Conservation (phyloP, 768 basidiomycete species). For the Tremella fuciformis region DNA sequence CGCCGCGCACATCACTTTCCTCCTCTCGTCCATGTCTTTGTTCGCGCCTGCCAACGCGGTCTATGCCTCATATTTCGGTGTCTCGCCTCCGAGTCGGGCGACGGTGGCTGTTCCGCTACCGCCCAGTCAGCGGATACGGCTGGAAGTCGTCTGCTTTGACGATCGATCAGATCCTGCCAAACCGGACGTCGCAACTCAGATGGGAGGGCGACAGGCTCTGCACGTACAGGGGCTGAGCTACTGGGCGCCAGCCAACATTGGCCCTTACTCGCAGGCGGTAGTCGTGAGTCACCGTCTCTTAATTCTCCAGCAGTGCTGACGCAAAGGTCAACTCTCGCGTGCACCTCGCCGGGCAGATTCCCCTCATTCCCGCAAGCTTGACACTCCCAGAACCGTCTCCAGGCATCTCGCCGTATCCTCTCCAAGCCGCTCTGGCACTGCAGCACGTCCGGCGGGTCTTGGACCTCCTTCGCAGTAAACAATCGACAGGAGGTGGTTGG, state of each 20-base stretch:
- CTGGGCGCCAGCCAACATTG: constrained; percentile 99
- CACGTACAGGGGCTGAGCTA: constrained; percentile 96
- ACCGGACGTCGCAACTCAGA: constrained; percentile 24
- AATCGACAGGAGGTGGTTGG: constrained; percentile 61
- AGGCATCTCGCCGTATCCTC: constrained; percentile 54
- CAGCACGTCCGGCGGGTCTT: constrained; percentile 77
- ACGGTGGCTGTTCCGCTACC: constrained; percentile 80
- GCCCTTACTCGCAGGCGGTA: constrained; percentile 94
- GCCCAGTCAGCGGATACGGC: constrained; percentile 58
- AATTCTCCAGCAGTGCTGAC: not conserved
- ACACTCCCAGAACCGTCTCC: constrained; percentile 59
- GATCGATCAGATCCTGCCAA: constrained; percentile 40
- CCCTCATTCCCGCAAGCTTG: constrained; percentile 73
- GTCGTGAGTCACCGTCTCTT: constrained; percentile 57
- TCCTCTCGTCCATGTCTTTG: constrained; percentile 70
- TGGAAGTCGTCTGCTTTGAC: constrained; percentile 79
- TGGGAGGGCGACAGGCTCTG: constrained; percentile 62
- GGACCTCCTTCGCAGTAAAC: constrained; percentile 58
- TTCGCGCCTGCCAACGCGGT: constrained; percentile 74
- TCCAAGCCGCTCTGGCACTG: constrained; percentile 68
- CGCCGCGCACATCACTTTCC: constrained; percentile 74
- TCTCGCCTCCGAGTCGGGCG: constrained; percentile 89
- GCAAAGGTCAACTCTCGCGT: constrained; percentile 67
- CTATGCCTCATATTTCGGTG: constrained; percentile 79
- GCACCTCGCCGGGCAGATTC: constrained; percentile 95